Percentiles rank a stretch among this genome's conserved stretches.
Conservation (phyloP, 306 rosid genomes). For the Malus orientalis region DNA sequence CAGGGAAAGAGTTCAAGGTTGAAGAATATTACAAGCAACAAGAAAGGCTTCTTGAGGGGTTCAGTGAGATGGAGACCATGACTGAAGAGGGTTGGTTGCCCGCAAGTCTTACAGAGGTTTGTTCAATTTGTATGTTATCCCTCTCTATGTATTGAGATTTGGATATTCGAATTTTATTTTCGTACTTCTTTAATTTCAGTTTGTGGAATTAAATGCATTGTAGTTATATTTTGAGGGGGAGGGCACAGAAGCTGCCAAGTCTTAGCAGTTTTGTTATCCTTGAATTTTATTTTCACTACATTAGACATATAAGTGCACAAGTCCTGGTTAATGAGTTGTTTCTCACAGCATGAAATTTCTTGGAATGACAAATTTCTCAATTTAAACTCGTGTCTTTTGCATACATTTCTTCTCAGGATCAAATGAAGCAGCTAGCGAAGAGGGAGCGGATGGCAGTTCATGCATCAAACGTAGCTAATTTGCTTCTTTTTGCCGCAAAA, state of each 20-base stretch:
- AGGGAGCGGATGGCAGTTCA: conserved; percentile 53
- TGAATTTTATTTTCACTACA: not conserved
- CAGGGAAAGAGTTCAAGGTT: conserved; percentile 51
- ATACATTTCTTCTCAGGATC: conserved; percentile 36
- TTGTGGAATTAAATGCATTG: not conserved
- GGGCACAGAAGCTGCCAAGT: not conserved
- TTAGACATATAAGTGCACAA: not conserved
- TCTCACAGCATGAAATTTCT: not conserved
- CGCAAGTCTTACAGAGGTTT: conserved; percentile 64
- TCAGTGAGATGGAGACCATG: conserved; percentile 67
- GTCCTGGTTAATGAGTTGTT: not conserved
- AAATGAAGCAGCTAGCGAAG: conserved; percentile 58
- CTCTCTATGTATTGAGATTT: not conserved
- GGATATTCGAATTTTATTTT: not conserved
- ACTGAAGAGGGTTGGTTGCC: conserved; percentile 49
- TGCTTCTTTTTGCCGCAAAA: conserved; percentile 63
- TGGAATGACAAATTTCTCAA: not conserved
- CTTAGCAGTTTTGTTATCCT: not conserved
- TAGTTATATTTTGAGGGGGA: not conserved
- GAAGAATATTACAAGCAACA: conserved; percentile 70
- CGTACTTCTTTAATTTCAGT: not conserved
- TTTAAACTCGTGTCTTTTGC: not conserved
- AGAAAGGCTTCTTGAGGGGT: conserved; percentile 69
- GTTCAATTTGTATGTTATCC: conserved; percentile 5
- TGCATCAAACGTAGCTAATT: conserved; percentile 48